Conservation (phyloP, 2,329 filamentous ascomycete species). For the Colletotrichum neosansevieriae region DNA sequence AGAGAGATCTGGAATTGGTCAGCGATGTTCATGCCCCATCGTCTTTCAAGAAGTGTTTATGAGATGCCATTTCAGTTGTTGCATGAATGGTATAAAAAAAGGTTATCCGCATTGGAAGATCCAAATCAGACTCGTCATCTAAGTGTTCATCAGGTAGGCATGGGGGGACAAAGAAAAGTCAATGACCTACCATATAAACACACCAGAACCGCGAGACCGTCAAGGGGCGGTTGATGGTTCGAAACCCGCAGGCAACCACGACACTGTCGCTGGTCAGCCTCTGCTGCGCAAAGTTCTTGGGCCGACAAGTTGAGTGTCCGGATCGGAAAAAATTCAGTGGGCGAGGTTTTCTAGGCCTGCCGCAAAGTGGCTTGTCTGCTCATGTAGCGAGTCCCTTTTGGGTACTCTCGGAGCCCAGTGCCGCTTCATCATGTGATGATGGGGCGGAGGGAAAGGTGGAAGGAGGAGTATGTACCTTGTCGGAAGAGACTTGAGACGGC, state of each 20-base stretch:
- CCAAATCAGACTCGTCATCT: constrained; percentile 77
- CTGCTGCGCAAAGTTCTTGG: background rate
- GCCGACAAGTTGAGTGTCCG: constrained; percentile 27
- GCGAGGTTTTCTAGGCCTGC: constrained; percentile 99
- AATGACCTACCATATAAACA: constrained; percentile 29
- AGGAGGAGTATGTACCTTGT: constrained; percentile 42
- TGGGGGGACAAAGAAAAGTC: constrained; percentile 41
- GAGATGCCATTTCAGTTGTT: constrained; percentile 54
- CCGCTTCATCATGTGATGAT: constrained; percentile 80
- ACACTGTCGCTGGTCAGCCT: constrained; percentile 29
- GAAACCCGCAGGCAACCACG: background rate
- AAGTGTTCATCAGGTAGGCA: constrained; percentile 58
- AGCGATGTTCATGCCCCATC: constrained; percentile 30
- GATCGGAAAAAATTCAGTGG: constrained; percentile 76
- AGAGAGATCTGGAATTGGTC: constrained; percentile 28
- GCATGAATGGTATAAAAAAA: constrained; percentile 71
- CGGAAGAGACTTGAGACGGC: constrained; percentile 33
- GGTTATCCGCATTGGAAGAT: constrained; percentile 70
- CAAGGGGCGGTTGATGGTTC: background rate
- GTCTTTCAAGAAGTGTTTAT: constrained; percentile 1
- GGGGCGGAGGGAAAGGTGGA: constrained; percentile 34
- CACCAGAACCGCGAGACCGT: background rate
- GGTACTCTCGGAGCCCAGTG: constrained; percentile 93
- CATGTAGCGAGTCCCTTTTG: constrained; percentile 63
- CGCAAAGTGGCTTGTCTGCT: constrained; percentile 90